Evolutionary conservation across 1,284 basidiomycete genomes (phyloP).

Genomic region (Gymnopus androsaceus): DNA sequence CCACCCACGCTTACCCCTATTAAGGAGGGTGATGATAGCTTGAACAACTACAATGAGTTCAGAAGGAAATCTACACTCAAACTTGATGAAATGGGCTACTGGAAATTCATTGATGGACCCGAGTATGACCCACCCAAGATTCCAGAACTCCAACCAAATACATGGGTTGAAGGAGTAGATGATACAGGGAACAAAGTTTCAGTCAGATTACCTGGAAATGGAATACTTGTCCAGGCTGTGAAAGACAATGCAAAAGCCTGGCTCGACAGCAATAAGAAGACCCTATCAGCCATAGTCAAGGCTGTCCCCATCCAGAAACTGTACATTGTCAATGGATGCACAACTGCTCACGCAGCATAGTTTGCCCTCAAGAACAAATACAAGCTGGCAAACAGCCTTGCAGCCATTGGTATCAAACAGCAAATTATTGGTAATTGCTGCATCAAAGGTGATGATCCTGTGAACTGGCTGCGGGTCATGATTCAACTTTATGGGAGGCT

Average conservation of each 20-base stretch:
- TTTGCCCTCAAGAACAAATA: background rate
- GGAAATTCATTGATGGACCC: too few species aligned
- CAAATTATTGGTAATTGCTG: too few species aligned
- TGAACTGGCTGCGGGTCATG: background rate
- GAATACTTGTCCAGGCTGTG: background rate
- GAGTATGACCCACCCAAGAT: background rate
- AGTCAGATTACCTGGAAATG: background rate
- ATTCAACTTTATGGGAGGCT: background rate
- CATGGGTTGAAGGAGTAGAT: background rate
- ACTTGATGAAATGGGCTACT: too few species aligned
- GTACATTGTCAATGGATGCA: background rate
- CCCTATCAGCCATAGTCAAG: background rate
- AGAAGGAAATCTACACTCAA: too few species aligned
- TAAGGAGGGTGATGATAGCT: background rate
- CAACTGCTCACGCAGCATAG: background rate
- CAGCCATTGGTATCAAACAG: background rate
- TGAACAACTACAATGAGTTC: too few species aligned
- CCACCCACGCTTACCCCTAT: background rate
- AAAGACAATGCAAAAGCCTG: background rate
- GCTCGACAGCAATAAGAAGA: background rate
- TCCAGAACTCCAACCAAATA: background rate
- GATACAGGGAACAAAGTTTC: background rate
- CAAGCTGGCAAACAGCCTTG: background rate
- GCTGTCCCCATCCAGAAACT: background rate
- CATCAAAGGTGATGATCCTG: background rate